Conservation (phyloP, 2,329 filamentous ascomycete species). For the Penicillium sp. region DNA sequence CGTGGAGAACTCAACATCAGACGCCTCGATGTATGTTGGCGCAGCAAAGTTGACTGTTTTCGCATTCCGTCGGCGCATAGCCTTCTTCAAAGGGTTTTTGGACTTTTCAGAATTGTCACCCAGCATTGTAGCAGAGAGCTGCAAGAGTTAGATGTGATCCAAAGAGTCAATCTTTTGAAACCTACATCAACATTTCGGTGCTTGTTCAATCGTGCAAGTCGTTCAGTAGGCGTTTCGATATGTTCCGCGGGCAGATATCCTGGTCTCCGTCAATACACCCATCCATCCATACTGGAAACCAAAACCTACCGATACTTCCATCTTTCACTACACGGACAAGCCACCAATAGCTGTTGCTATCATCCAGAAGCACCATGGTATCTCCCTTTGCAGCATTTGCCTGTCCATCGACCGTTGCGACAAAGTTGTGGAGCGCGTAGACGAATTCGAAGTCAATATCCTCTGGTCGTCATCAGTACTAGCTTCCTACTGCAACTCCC, state of each 20-base stretch:
- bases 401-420: conserved; percentile 95
- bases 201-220: conserved; percentile 90
- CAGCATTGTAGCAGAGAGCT: conserved; percentile 69
- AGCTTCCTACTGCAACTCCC: not conserved
- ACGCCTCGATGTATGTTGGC: conserved; percentile 84
- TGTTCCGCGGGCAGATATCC: conserved; percentile 96
- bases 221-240: conserved; percentile 95
- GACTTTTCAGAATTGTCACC: conserved; percentile 73
- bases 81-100: conserved; percentile 77
- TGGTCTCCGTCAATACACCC: conserved; percentile 42
- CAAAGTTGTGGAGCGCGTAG: conserved; percentile 95
- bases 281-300: not conserved
- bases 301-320: conserved; percentile 75
- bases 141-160: conserved; percentile 18
- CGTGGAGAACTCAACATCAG: conserved; percentile 78
- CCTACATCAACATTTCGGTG: conserved; percentile 95
- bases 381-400: conserved; percentile 98
- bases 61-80: conserved; percentile 74
- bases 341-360: conserved; percentile 99
- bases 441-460: conserved; percentile 99
- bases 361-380: conserved; percentile 96
- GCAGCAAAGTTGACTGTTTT: conserved; percentile 85
- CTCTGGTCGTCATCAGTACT: conserved; percentile 84
- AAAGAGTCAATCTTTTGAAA: conserved; percentile 4
- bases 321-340: conserved; percentile 95